These are phyloP conservation scores for Talaromyces sp. DNA, from an alignment of 2,329 filamentous ascomycete genomes.

Conservation along the genomic window DNA sequence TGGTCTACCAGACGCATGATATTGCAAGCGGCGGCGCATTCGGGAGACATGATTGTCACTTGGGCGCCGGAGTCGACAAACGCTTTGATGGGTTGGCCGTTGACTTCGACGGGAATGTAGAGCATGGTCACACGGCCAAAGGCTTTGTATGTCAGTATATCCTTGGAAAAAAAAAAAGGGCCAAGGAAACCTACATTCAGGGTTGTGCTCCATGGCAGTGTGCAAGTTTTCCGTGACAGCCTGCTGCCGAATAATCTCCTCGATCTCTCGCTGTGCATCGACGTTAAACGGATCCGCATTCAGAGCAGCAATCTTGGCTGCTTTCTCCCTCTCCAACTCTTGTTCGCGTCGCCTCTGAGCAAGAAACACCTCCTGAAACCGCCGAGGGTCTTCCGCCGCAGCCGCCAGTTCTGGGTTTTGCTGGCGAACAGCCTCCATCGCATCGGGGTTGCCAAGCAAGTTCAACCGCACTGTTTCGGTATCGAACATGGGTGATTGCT, in stretches of 20 bases:
- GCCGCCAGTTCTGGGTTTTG: slow-evolving; percentile 73
- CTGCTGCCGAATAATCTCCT: slow-evolving; percentile 95
- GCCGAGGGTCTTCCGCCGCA: slow-evolving; percentile 68
- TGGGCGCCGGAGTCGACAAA: slow-evolving; percentile 97
- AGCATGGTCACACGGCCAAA: slow-evolving; percentile 95
- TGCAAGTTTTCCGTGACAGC: slow-evolving; percentile 92
- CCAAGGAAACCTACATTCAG: slow-evolving; percentile 93
- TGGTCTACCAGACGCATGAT: slow-evolving; percentile 96
- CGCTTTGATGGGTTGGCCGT: slow-evolving; percentile 86
- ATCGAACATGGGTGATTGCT: slow-evolving; percentile 46
- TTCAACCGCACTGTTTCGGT: slow-evolving; percentile 78
- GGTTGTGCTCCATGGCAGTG: slow-evolving; percentile 94
- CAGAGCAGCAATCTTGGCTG: slow-evolving; percentile 75
- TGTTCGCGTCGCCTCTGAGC: slow-evolving; percentile 66
- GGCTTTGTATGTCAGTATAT: slow-evolving; percentile 49
- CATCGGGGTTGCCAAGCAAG: slow-evolving; percentile 70
- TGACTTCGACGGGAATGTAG: slow-evolving; percentile 93
- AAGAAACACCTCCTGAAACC: slow-evolving; percentile 69
- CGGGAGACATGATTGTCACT: slow-evolving; percentile 97
- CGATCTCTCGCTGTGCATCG: slow-evolving; percentile 86
- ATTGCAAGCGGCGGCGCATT: slow-evolving; percentile 83
- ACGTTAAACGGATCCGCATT: slow-evolving; percentile 94
- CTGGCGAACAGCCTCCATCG: slow-evolving; percentile 66
- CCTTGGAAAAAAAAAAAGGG: background rate
- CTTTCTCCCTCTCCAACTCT: slow-evolving; percentile 68